Evolutionary conservation across 257 asterid species (phyloP).

Genomic region (Nicotiana knightiana): DNA sequence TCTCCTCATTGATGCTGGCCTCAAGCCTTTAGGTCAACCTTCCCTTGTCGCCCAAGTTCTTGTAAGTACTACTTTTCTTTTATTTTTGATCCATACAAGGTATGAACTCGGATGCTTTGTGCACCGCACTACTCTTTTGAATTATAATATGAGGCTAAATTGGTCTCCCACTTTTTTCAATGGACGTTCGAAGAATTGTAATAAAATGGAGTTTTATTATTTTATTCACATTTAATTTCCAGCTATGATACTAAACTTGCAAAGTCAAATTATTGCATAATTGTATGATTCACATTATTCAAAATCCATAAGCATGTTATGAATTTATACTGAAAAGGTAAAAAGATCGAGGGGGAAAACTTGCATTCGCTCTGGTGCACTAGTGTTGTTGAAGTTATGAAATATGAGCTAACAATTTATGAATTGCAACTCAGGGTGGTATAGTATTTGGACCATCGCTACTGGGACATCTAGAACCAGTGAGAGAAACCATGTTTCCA

Average conservation of each 20-base stretch:
- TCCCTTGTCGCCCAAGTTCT: conserved; percentile 59
- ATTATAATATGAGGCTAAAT: neutral
- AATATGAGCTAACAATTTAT: neutral
- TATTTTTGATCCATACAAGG: too few relatives aligned
- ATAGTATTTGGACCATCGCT: conserved; percentile 65
- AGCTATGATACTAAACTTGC: neutral
- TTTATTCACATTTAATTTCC: too few relatives aligned
- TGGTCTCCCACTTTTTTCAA: too few relatives aligned
- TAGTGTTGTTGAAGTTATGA: neutral
- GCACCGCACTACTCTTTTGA: neutral
- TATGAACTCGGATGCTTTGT: too few relatives aligned
- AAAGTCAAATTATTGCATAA: neutral
- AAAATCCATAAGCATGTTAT: neutral
- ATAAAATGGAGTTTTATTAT: too few relatives aligned
- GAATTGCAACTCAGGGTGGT: conserved; percentile 47
- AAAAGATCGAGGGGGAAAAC: too few relatives aligned
- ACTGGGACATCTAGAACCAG: conserved; percentile 28
- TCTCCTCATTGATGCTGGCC: conserved; percentile 34
- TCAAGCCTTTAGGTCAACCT: conserved; percentile 72
- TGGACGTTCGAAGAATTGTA: too few relatives aligned
- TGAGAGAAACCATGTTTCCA: conserved; percentile 42
- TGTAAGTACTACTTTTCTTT: conserved; percentile 27
- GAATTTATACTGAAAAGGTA: neutral
- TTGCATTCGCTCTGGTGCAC: neutral
- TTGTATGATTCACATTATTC: neutral